Conservation (phyloP, 129 eudicot genomes). For the Daucus carota region DH1_v3.0 NC_030383.2:55667001-55667500, state of each 20-base stretch:
- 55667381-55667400: too few relatives aligned
- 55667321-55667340: too few relatives aligned
- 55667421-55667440: too few relatives aligned
- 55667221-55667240: neutral
- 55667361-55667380: too few relatives aligned
- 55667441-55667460: too few relatives aligned
- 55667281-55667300: too few relatives aligned
- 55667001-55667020: neutral
- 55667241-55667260: conserved; percentile 8
- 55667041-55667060: neutral
- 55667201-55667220: neutral
- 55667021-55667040: neutral
- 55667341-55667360: too few relatives aligned
- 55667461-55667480: too few relatives aligned
- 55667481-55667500: too few relatives aligned
- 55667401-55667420: too few relatives aligned
- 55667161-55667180: conserved; percentile 9
- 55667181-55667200: conserved; percentile 12
- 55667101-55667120: conserved; percentile 18
- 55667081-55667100: conserved; percentile 25
- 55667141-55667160: conserved; percentile 30
- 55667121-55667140: conserved; percentile 15
- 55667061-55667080: conserved; percentile 23
- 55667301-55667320: too few relatives aligned
- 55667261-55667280: neutral